These are phyloP conservation scores for Naganishia sp. DNA, from an alignment of 1,284 basidiomycete genomes.

Conservation along the genomic window DNA sequence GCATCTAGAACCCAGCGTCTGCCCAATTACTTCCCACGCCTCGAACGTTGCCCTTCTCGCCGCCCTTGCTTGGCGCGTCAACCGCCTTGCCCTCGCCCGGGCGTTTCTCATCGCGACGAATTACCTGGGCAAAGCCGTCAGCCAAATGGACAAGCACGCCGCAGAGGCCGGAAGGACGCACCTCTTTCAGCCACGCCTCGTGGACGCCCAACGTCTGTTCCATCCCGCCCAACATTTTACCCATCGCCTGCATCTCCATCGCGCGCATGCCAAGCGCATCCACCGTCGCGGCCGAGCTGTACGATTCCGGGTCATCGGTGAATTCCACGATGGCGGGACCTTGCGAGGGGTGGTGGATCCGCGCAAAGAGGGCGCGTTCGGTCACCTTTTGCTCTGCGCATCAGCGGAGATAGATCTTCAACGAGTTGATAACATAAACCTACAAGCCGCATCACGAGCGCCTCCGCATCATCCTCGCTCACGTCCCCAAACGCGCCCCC, in stretches of 20 bases:
- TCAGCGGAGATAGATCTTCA: too few species aligned
- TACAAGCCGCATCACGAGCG: slow-evolving; percentile 15
- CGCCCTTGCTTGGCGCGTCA: background rate
- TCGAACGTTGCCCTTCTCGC: slow-evolving; percentile 14
- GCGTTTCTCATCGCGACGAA: slow-evolving; percentile 12
- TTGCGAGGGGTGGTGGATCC: background rate
- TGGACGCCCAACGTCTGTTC: slow-evolving; percentile 25
- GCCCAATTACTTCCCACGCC: slow-evolving; percentile 33
- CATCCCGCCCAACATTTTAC: background rate
- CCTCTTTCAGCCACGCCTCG: slow-evolving; percentile 32
- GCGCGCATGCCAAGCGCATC: slow-evolving; percentile 4
- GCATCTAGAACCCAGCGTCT: slow-evolving; percentile 30
- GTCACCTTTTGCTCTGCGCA: slow-evolving; percentile 1
- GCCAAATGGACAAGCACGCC: background rate
- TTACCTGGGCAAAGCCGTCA: background rate
- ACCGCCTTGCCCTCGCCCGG: background rate
- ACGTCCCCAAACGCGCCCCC: slow-evolving; percentile 7
- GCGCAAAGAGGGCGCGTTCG: slow-evolving; percentile 4
- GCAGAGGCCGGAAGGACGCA: background rate
- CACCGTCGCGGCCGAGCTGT: slow-evolving; percentile 7
- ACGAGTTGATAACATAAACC: background rate
- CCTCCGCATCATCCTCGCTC: slow-evolving; percentile 15
- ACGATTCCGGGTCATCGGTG: slow-evolving; percentile 27
- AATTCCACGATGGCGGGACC: slow-evolving; percentile 15
- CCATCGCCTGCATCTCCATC: slow-evolving; percentile 3